A percentile compares a stretch with the other conserved stretches of the same genome.
phyloP scores from a whole-genome alignment of 306 rosid genomes.

The Cajanus cajan region DNA sequence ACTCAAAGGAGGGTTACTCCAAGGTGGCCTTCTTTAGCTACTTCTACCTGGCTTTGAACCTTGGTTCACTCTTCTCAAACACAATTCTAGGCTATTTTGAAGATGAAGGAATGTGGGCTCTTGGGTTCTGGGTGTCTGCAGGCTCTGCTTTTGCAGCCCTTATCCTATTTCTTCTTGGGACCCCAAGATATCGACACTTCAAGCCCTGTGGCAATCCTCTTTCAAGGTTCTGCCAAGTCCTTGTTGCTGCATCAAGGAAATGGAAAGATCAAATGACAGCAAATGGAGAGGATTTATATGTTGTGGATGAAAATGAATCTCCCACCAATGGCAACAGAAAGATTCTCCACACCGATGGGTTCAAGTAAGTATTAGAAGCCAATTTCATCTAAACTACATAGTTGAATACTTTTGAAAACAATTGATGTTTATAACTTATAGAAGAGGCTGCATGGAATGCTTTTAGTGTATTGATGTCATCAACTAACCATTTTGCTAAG shows the following conservation, averaged over 20 bases:
- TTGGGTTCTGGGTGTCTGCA: slow-evolving; percentile 56
- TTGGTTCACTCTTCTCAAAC: slow-evolving; percentile 70
- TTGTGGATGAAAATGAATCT: slow-evolving; percentile 39
- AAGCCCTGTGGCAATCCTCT: slow-evolving; percentile 70
- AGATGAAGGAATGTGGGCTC: slow-evolving; percentile 55
- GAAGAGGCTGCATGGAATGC: not conserved
- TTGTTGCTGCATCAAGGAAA: slow-evolving; percentile 60
- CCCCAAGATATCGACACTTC: slow-evolving; percentile 53
- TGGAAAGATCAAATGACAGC: slow-evolving; percentile 31
- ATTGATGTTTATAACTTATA: not conserved
- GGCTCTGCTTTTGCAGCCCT: slow-evolving; percentile 54
- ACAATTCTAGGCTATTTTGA: slow-evolving; percentile 61
- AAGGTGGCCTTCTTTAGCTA: slow-evolving; percentile 57
- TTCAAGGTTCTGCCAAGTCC: slow-evolving; percentile 61
- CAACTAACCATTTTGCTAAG: not conserved
- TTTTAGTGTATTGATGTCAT: not conserved
- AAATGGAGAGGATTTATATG: slow-evolving; percentile 46
- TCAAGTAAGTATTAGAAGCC: slow-evolving; percentile 42
- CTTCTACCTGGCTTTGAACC: slow-evolving; percentile 62
- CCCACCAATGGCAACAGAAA: slow-evolving; percentile 47
- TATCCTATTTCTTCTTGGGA: slow-evolving; percentile 42
- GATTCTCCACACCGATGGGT: slow-evolving; percentile 55
- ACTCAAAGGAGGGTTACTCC: slow-evolving; percentile 47
- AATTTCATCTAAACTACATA: not conserved
- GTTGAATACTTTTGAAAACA: not conserved